A percentile compares a stretch with the other conserved stretches of the same genome.
These are phyloP conservation scores for Fusarium cicatricum DNA, from an alignment of 2,329 filamentous ascomycete genomes.

Conservation along the genomic window DNA sequence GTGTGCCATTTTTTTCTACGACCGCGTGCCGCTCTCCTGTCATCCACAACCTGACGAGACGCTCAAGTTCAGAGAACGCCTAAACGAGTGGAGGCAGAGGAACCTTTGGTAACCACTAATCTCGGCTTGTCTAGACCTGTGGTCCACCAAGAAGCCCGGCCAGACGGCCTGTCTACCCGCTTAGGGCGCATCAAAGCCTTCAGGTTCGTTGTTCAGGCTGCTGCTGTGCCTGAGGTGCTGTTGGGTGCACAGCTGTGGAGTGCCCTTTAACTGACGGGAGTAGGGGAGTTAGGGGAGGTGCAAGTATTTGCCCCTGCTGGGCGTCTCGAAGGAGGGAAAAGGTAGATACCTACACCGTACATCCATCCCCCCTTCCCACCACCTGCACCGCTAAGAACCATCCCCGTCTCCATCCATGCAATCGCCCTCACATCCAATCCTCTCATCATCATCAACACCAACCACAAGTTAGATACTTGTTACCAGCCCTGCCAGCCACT, in stretches of 20 bases:
- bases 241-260: too few species aligned
- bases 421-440: conserved; percentile 16
- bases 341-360: background rate
- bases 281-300: too few species aligned
- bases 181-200: conserved; percentile 2
- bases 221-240: background rate
- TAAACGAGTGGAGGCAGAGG: conserved; percentile 17
- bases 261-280: background rate
- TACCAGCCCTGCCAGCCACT: conserved; percentile 23
- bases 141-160: conserved; percentile 29
- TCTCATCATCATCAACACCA: conserved; percentile 32
- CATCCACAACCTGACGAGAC: background rate
- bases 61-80: background rate
- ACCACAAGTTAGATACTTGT: conserved; percentile 13
- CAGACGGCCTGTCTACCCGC: conserved; percentile 4
- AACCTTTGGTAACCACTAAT: conserved; percentile 29
- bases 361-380: conserved; percentile 1
- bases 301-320: background rate
- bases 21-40: conserved; percentile 12
- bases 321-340: too few species aligned
- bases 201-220: background rate
- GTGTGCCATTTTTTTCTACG: too few species aligned
- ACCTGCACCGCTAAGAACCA: conserved; percentile 19
- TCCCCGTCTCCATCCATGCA: conserved; percentile 12
- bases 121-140: conserved; percentile 16